Evolutionary conservation across 345 rosid species (phyloP), one percentile per base, ranked within the genome.

Genomic region (Arabis alpina): DNA sequence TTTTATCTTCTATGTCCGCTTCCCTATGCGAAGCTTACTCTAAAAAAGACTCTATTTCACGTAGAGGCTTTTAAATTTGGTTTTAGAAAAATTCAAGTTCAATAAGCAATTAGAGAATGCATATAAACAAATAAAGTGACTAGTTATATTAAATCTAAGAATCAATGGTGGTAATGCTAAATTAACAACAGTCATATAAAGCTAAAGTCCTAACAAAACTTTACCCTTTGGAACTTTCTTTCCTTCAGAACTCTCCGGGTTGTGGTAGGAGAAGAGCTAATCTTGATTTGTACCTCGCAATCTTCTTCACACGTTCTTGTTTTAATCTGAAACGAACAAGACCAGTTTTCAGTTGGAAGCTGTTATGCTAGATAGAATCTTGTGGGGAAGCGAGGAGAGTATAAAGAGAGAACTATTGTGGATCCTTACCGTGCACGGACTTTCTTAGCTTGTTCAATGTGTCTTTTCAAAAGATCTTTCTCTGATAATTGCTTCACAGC

Each of bases 211-310:
- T 73, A 65, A 23, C 60, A 57, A 48, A 42, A 42, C 47, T 41
- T 30, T 25, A 62, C 63, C 56, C 10, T 32, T 71, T 3, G 2
- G 27, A 8, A 57, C 43, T 6, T 76, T 86, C 3, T 75, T 74
- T 79, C 61, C 75, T 81, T 49, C 72, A 66, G 89, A n/a, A n/a
- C 69, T 91, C 96, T 45, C 77, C 80, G 13, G 80, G 80, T 5
- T 81, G 89, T 24, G 97, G 95, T 63, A 94, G 87, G 65, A 94
- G 87, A 70, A 91, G 93, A 60, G 87, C 85, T 9, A 94, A 77
- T 81, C 98, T 85, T 36, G 76, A 78, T 85, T 82, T 88, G 84
- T 85, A 91, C 80, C 99, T 89, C 24, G 84, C 89, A 28, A 91
- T 94, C 67, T 90, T 84, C 61, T 79, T 87, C 72, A 68, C 39